Base-by-base conservation (phyloP, 345 rosid species). In the Dovyalis caffra region DNA sequence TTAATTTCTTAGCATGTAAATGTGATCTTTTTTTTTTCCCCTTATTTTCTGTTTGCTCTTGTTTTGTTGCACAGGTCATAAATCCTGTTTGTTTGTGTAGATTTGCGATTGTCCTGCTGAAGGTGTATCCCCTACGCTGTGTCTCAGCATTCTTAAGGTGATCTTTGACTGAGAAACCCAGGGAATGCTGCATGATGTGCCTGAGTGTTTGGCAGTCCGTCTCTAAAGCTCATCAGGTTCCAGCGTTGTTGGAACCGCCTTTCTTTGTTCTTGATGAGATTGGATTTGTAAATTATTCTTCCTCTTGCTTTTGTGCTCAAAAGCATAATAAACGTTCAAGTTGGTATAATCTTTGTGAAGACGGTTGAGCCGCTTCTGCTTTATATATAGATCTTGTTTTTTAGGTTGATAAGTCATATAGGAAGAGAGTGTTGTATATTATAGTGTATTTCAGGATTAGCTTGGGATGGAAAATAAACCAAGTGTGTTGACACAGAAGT, bases 161-260 rank as follows among this genome's bases (percentile, higher is more conserved):
- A 31, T 25, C 53, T 60, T 68, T 61, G 56, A 32, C 35, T 40
- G 31, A 21, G 51, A 49, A 56, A 21, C 40, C 74, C 21, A 21
- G 75, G 82, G 82, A 70, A 79, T 79, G 82, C 78, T 70, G 82
- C 63, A 79, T 37, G 78, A 79, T 74, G 82, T 79, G 75, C 72
- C 49, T 74, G 23, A 56, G 11, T 57, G 71, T 53, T 64, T 20
- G 31, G 75, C 74, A 70, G n/a, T 34, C 67, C 11, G 25, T 70
- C 68, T 25, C 38, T 56, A 51, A 66, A 69, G 34, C 66, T 62
- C 20, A 1, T 56, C 37, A 51, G 51, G 34, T 23, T 33, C 66
- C 16, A 20, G 71, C 75, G 23, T 64, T 32, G 18, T 43, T 25
- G 40, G 67, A 70, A 43, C 35, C n/a, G 35, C 70, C 67, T 20